These are phyloP conservation scores for Phytophthora litchii DNA, from an alignment of 352 stramenopile species.

Conservation along the genomic window DNA sequence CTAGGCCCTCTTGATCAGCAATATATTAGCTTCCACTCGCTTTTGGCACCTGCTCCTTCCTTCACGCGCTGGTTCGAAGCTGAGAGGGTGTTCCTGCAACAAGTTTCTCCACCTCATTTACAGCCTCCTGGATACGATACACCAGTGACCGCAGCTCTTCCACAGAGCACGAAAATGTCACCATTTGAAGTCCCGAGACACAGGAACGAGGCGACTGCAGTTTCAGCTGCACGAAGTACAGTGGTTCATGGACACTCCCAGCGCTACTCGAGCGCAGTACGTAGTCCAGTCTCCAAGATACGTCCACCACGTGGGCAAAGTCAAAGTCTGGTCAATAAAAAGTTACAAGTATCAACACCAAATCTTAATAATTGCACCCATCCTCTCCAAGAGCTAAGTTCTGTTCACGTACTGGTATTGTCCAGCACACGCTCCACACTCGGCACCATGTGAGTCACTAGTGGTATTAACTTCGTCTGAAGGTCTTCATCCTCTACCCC, in stretches of 20 bases:
- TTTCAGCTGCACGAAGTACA: constrained; percentile 74
- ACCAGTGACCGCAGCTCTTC: constrained; percentile 73
- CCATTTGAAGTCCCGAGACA: constrained; percentile 29
- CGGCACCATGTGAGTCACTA: constrained; percentile 23
- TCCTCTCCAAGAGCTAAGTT: background rate
- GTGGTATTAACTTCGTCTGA: constrained; percentile 28
- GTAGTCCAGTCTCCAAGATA: constrained; percentile 78
- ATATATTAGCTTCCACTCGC: constrained; percentile 16
- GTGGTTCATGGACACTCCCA: constrained; percentile 58
- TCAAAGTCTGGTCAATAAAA: constrained; percentile 55
- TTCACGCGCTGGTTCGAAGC: constrained; percentile 17
- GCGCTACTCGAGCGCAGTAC: constrained; percentile 57
- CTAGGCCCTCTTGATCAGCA: constrained; percentile 13
- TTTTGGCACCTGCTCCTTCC: constrained; percentile 1
- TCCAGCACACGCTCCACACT: constrained; percentile 38
- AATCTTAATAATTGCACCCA: background rate
- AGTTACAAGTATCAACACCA: background rate
- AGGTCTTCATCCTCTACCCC: constrained; percentile 39
- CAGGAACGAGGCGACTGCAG: constrained; percentile 50
- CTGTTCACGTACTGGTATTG: constrained; percentile 32
- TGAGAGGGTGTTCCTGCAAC: constrained; percentile 20
- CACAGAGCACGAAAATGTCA: constrained; percentile 70
- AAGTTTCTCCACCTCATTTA: constrained; percentile 69
- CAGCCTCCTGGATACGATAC: constrained; percentile 71
- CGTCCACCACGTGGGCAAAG: constrained; percentile 75